Conservation (phyloP, 495 filamentous ascomycete genomes). For the Tuber microsphaerosporum region DNA sequence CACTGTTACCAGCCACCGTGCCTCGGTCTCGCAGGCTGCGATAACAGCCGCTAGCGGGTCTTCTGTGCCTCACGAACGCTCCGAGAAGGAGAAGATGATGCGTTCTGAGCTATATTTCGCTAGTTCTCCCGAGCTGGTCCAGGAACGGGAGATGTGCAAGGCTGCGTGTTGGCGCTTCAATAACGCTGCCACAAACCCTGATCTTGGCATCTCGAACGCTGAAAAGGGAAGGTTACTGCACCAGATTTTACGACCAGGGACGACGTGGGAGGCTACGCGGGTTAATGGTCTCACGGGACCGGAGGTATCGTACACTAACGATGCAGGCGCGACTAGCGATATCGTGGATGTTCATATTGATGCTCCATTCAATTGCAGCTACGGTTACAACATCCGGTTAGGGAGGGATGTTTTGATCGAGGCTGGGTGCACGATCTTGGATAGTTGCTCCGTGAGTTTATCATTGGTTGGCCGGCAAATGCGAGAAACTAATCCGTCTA, state of each 20-base stretch:
- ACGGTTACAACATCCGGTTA: slow-evolving; percentile 88
- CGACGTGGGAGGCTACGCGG: slow-evolving; percentile 26
- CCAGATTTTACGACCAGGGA: slow-evolving; percentile 53
- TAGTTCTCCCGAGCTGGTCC: slow-evolving; percentile 66
- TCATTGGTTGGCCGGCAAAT: slow-evolving; percentile 4
- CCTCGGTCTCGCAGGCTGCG: slow-evolving; percentile 49
- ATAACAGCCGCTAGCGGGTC: slow-evolving; percentile 52
- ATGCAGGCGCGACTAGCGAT: slow-evolving; percentile 45
- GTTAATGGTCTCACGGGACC: slow-evolving; percentile 20
- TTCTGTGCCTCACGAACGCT: slow-evolving; percentile 47
- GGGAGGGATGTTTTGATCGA: slow-evolving; percentile 82
- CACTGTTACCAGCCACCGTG: slow-evolving; percentile 43
- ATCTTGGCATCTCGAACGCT: slow-evolving; percentile 62
- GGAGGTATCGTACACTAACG: slow-evolving; percentile 36
- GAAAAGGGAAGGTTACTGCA: slow-evolving; percentile 76
- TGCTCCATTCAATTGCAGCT: slow-evolving; percentile 87
- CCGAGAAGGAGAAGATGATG: slow-evolving; percentile 93
- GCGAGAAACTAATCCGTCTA: slow-evolving; percentile 42
- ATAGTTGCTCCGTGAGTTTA: slow-evolving; percentile 56
- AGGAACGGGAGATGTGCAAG: slow-evolving; percentile 82
- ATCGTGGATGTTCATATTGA: slow-evolving; percentile 74
- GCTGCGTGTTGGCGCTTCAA: slow-evolving; percentile 83
- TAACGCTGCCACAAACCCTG: slow-evolving; percentile 67
- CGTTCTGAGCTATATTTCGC: slow-evolving; percentile 72
- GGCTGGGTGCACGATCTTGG: slow-evolving; percentile 77